Base-by-base conservation (phyloP, 169 alveolate genomes). In the Plasmodium falciparum region DNA sequence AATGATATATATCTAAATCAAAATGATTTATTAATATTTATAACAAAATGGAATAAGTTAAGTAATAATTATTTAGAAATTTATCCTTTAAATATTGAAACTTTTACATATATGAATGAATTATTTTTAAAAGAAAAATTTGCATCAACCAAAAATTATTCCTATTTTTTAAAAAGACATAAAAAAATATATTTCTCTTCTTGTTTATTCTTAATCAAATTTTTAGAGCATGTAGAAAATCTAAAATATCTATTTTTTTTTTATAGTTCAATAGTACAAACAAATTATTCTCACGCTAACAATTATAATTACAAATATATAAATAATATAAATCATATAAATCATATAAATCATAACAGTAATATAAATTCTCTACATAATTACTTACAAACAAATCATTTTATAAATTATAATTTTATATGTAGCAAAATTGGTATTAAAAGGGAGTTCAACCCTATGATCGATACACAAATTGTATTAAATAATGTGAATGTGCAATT, bases 161-260 rank as follows among this genome's bases (percentile, higher is more conserved):
- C 15, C 12, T 76, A 76, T 15, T 76, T 76, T 50, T 54, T 76
- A 29, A 63, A 50, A n/a, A 63, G 52, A 26, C 29, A 76, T n/a
- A 76, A 76, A 63, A 50, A 47, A 9, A 65, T 22, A 29, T 6
- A 3, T 49, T 76, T 76, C 33, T 33, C 69, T 24, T 65, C 50
- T n/a, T 76, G 89, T 63, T 26, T 76, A 20, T 76, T 76, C 33
- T 50, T 76, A 1, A 65, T 76, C 20, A 76, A 62, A 26, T 7
- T 76, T 39, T 52, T 39, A 12, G 54, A 76, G 6, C 65, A 76
- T 29, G 6, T 76, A 2, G 89, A 76, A 5, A 62, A 76, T 65
- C 15, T 76, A 33, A 76, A 76, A 13, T 47, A 65, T 17, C 75
- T 76, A n/a, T 76, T 76, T 76, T 76, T 50, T 43, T 50, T 76